Conservation (phyloP, 1,139 yeast species). For the Lizanozyma gosingica region DNA sequence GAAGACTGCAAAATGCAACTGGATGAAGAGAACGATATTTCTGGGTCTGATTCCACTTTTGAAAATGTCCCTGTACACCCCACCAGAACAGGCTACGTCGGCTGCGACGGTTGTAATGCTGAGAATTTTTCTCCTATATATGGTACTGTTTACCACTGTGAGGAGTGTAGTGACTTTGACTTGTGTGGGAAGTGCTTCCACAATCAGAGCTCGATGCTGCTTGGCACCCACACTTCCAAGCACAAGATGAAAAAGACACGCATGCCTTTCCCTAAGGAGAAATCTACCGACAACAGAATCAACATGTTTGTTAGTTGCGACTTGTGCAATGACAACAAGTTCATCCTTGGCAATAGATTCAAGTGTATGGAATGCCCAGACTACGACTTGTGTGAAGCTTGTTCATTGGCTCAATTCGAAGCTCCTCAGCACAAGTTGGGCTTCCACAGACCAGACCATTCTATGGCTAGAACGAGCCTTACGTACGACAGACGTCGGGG, state of each 20-base stretch:
- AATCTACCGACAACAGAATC: slow-evolving; percentile 1
- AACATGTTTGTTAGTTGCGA: slow-evolving; percentile 32
- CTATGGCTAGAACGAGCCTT: background rate
- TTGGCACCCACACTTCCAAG: background rate
- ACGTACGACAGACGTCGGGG: background rate
- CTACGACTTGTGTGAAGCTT: slow-evolving; percentile 47
- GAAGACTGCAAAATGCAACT: no score
- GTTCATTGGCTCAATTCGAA: slow-evolving; percentile 25
- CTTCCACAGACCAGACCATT: slow-evolving; percentile 11
- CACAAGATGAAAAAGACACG: background rate
- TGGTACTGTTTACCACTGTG: slow-evolving; percentile 44
- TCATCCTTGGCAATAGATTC: slow-evolving; percentile 42
- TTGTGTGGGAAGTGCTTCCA: slow-evolving; percentile 40
- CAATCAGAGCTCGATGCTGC: slow-evolving; percentile 5
- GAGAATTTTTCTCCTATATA: slow-evolving; percentile 20
- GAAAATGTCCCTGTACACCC: background rate
- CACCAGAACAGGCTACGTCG: no score
- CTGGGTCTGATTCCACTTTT: background rate
- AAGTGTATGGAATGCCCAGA: slow-evolving; percentile 47
- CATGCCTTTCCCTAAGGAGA: background rate
- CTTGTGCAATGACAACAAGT: slow-evolving; percentile 16
- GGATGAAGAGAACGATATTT: background rate
- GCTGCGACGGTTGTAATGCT: slow-evolving; percentile 38
- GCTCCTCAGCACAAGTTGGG: slow-evolving; percentile 12
- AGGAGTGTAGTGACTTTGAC: slow-evolving; percentile 42